Percentiles rank a stretch among this genome's conserved stretches.
These are phyloP conservation scores for Senna siamea DNA, from an alignment of 306 rosid species.

Conservation along the genomic window DNA sequence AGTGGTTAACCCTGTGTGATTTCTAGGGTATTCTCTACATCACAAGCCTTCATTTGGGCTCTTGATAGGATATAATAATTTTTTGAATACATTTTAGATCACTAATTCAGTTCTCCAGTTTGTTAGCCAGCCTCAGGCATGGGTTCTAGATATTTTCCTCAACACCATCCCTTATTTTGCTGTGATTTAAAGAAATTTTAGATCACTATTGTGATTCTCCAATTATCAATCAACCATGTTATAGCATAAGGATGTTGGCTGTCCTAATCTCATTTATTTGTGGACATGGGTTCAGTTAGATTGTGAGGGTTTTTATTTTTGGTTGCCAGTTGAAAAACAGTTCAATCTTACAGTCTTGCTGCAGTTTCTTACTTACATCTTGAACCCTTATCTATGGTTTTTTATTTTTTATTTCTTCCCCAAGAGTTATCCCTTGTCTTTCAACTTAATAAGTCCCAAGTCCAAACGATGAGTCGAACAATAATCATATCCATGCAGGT, in stretches of 20 bases:
- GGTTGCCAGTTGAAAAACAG: slow-evolving; percentile 8
- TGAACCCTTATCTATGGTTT: background rate
- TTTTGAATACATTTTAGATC: background rate
- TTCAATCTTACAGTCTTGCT: slow-evolving; percentile 23
- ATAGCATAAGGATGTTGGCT: background rate
- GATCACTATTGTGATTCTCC: background rate
- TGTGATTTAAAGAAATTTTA: background rate
- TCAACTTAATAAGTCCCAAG: slow-evolving; percentile 14
- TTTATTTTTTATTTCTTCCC: background rate
- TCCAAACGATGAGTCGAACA: slow-evolving; percentile 32
- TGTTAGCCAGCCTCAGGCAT: background rate
- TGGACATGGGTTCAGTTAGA: slow-evolving; percentile 21
- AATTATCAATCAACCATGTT: slow-evolving; percentile 2
- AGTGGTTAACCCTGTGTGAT: background rate
- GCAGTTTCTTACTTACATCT: slow-evolving; percentile 11
- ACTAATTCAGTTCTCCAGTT: background rate
- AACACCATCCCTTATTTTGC: background rate
- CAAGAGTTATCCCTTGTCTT: slow-evolving; percentile 10
- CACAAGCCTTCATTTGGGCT: background rate
- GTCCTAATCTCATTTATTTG: slow-evolving; percentile 16
- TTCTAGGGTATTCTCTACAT: background rate
- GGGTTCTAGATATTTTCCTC: slow-evolving; percentile 22
- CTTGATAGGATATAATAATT: background rate
- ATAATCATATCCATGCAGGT: slow-evolving; percentile 53
- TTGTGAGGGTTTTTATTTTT: slow-evolving; percentile 24